A percentile compares a stretch with the other conserved stretches of the same genome.
phyloP scores from a whole-genome alignment of 2,329 filamentous ascomycete genomes.

The Aspergillus pseudonomiae region DNA sequence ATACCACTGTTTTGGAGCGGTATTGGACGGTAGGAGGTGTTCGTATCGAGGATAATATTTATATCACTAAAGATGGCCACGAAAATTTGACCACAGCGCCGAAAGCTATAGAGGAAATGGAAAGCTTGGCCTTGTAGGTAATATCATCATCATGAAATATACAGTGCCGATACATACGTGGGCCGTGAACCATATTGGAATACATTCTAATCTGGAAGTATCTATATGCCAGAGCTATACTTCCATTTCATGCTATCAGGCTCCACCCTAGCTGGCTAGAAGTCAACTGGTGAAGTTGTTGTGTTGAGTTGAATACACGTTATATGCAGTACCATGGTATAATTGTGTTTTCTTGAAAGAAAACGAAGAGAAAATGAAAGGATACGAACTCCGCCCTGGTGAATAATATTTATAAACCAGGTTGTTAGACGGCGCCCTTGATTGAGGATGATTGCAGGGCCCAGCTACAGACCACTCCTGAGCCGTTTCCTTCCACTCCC shows the following conservation, averaged over 20 bases:
- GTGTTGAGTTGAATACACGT: background rate
- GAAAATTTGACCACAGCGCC: constrained; percentile 83
- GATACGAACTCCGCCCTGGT: background rate
- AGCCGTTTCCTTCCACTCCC: constrained; percentile 46
- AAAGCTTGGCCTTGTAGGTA: constrained; percentile 46
- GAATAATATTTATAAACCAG: background rate
- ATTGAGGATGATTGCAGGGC: background rate
- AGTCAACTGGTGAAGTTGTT: background rate
- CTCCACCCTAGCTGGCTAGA: background rate
- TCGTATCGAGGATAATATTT: constrained; percentile 87
- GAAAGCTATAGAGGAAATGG: constrained; percentile 70
- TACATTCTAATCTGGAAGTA: background rate
- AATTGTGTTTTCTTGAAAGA: background rate
- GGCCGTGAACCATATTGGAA: background rate
- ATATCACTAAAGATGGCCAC: constrained; percentile 75
- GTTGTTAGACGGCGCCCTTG: background rate
- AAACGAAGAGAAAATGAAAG: background rate
- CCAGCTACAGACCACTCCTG: constrained; percentile 28
- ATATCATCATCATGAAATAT: background rate
- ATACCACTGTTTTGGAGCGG: constrained; percentile 69
- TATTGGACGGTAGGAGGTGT: constrained; percentile 93
- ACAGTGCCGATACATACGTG: background rate
- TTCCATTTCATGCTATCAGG: background rate
- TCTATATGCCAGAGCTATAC: background rate
- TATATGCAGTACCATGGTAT: background rate